These are phyloP conservation scores for Takashimella koratensis DNA, from an alignment of 1,284 basidiomycete genomes.

Conservation along the genomic window DNA sequence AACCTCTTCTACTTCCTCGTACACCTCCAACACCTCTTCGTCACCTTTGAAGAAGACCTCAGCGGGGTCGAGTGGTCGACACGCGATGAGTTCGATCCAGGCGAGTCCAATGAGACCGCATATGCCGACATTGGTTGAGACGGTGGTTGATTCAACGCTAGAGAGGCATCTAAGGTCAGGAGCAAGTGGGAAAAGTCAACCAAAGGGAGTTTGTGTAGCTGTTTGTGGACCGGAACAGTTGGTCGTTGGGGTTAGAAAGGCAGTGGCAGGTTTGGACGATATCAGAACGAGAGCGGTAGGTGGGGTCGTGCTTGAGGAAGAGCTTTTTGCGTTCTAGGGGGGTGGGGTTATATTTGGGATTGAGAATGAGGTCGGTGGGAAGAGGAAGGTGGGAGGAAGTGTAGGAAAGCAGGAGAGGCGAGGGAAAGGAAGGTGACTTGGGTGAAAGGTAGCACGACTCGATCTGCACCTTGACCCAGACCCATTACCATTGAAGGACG, in stretches of 20 bases:
- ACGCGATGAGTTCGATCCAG: conserved; percentile 22
- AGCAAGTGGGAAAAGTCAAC: conserved; percentile 14
- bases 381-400: too few species aligned
- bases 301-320: conserved; percentile 43
- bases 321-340: conserved; percentile 38
- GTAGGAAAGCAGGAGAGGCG: too few species aligned
- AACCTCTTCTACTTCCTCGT: conserved; percentile 7
- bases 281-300: conserved; percentile 28
- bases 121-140: conserved; percentile 18
- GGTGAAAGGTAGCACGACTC: too few species aligned
- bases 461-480: too few species aligned
- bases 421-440: too few species aligned
- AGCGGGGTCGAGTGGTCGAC: too few species aligned
- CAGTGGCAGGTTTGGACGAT: conserved; percentile 22
- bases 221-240: conserved; percentile 41
- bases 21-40: neutral
- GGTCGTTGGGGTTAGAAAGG: conserved; percentile 29
- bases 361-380: too few species aligned
- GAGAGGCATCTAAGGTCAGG: conserved; percentile 8
- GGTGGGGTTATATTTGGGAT: too few species aligned
- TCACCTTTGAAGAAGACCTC: too few species aligned
- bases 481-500: too few species aligned
- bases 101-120: conserved; percentile 32
- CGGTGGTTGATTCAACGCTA: conserved; percentile 27
- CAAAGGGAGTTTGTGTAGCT: conserved; percentile 33